Evolutionary conservation across 106 monocot species (phyloP), one percentile per base, ranked within the genome.

Genomic region (Apostasia shenzhenica): DNA sequence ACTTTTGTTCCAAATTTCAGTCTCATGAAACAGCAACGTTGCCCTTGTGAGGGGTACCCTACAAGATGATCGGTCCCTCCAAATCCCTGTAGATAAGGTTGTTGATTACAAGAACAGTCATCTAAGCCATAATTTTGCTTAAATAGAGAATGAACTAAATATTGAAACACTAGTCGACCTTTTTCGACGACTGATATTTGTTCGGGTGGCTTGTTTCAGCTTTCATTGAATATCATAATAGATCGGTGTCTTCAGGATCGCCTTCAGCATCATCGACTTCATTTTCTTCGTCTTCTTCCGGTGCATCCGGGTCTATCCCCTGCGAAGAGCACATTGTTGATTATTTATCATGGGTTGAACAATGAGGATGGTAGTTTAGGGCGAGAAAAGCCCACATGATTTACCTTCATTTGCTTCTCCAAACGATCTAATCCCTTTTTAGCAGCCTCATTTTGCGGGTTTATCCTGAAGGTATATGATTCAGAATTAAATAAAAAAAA

Each of bases 351-450:
- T 12, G 12, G 11, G 26, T 41, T 60, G 7, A 59, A 37, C 37
- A 26, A 38, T 43, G 3, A 37, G 48, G 1, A 48, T 39, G 52
- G 26, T 41, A 45, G 65, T 9, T 60, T 5, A 61, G 11, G 42
- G 48, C 7, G 49, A 38, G 6, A 57, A 55, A 50, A 48, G 52
- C 55, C 54, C 26, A 14, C 47, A 14, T 48, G 47, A 65, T 48
- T 65, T 62, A 92, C 92, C 97, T 90, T 97, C 97, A 97, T 97
- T 69, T 85, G 92, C 69, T 92, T 97, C 81, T 97, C 97, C 79
- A 97, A 67, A 41, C 97, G 86, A 50, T 97, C 97, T 48, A 97
- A 81, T 43, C 97, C 97, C 68, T 89, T 97, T 56, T 90, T 97
- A 52, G 84, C 97, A 76, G 82, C 86, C 85, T 87, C 91, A 89